These are phyloP conservation scores for Albifimbria verrucaria DNA, from an alignment of 2,329 filamentous ascomycete species.

Conservation along the genomic window DNA sequence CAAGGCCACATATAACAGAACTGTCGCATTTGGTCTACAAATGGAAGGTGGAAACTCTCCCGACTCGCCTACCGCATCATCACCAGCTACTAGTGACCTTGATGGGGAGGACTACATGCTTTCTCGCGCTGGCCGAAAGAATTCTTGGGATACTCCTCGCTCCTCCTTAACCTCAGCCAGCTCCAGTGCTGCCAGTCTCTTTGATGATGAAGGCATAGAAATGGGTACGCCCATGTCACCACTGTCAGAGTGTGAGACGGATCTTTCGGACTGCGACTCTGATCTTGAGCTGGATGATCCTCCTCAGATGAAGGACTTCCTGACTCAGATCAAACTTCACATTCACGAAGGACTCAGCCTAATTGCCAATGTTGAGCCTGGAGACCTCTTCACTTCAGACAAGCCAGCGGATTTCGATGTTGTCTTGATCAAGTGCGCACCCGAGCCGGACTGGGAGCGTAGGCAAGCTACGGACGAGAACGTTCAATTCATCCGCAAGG, in stretches of 20 bases:
- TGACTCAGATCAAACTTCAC: constrained; percentile 17
- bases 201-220: constrained; percentile 8
- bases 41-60: background rate
- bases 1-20: constrained; percentile 12
- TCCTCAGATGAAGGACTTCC: constrained; percentile 7
- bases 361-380: constrained; percentile 15
- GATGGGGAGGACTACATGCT: constrained; percentile 5
- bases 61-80: background rate
- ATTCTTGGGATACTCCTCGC: constrained; percentile 5
- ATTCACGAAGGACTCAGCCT: constrained; percentile 16
- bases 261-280: constrained; percentile 5
- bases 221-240: constrained; percentile 8
- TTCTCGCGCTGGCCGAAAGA: background rate
- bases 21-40: constrained; percentile 5
- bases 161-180: constrained; percentile 2
- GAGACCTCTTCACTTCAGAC: constrained; percentile 12
- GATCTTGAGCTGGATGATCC: constrained; percentile 7
- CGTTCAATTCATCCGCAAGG: constrained; percentile 8
- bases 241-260: constrained; percentile 9
- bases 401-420: constrained; percentile 14
- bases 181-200: constrained; percentile 11
- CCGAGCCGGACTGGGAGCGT: constrained; percentile 5
- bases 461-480: constrained; percentile 2
- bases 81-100: constrained; percentile 1
- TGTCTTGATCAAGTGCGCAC: constrained; percentile 17